These are phyloP conservation scores for Crotalaria pallida DNA, from an alignment of 306 rosid genomes.

Conservation along the genomic window DNA sequence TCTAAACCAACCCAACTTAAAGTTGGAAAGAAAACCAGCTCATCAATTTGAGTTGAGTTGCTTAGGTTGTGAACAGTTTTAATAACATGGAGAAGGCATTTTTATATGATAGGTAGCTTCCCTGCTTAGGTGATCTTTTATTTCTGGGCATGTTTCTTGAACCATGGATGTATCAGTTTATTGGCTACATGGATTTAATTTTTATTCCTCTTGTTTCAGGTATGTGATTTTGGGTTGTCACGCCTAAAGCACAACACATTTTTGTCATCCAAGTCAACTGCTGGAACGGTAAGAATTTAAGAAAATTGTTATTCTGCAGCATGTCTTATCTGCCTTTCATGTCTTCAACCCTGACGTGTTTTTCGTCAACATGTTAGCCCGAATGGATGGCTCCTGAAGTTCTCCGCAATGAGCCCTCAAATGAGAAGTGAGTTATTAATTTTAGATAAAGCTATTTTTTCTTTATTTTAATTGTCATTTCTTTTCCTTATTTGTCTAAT, in stretches of 20 bases:
- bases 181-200: neutral
- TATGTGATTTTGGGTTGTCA: constrained; percentile 95
- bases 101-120: neutral
- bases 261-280: constrained; percentile 97
- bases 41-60: neutral
- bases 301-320: neutral
- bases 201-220: constrained; percentile 44
- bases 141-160: constrained; percentile 2
- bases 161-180: neutral
- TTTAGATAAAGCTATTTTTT: neutral
- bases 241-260: constrained; percentile 96
- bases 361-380: constrained; percentile 54
- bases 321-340: constrained; percentile 19
- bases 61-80: neutral
- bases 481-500: neutral
- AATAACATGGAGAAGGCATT: neutral
- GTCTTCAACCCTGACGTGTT: constrained; percentile 27
- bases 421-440: constrained; percentile 74
- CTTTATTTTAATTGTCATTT: constrained; percentile 1
- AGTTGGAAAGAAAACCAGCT: neutral
- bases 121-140: neutral
- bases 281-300: constrained; percentile 89
- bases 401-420: constrained; percentile 96
- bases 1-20: neutral
- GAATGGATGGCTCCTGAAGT: constrained; percentile 99